phyloP scores from a whole-genome alignment of 768 basidiomycete genomes.

The Rhizopogon sp. region DNA sequence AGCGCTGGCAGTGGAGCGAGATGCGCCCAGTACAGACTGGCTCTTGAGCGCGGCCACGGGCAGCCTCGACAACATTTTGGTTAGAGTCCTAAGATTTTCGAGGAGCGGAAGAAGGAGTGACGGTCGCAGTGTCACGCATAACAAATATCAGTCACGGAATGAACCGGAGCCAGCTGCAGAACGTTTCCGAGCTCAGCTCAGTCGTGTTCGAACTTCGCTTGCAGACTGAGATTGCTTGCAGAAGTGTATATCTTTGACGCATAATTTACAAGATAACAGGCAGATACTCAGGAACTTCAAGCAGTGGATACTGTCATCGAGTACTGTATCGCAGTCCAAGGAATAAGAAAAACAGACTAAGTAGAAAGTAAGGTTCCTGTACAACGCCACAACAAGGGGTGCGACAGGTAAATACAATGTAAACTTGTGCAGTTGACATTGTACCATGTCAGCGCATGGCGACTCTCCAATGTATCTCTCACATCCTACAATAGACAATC shows the following conservation, averaged over 20 bases:
- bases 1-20: constrained; percentile 38
- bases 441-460: constrained; percentile 13
- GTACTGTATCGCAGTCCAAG: neutral
- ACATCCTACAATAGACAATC: constrained; percentile 55
- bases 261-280: constrained; percentile 19
- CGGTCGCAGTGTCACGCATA: constrained; percentile 38
- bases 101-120: constrained; percentile 32
- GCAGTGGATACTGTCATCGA: neutral
- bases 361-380: constrained; percentile 3
- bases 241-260: constrained; percentile 3
- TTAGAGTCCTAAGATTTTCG: constrained; percentile 37
- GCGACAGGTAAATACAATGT: constrained; percentile 15
- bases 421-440: constrained; percentile 8
- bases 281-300: neutral
- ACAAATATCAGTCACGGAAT: constrained; percentile 37
- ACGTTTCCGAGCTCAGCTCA: neutral
- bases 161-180: constrained; percentile 39
- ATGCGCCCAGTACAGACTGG: constrained; percentile 41
- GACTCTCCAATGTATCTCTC: constrained; percentile 3
- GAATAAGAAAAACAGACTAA: neutral
- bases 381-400: constrained; percentile 2
- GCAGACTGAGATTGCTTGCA: too few relatives aligned
- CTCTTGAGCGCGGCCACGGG: constrained; percentile 67
- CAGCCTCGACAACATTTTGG: constrained; percentile 82
- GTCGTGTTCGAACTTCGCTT: neutral